These are phyloP conservation scores for Baorangia bicolor DNA, from an alignment of 768 basidiomycete species.

Conservation along the genomic window DNA sequence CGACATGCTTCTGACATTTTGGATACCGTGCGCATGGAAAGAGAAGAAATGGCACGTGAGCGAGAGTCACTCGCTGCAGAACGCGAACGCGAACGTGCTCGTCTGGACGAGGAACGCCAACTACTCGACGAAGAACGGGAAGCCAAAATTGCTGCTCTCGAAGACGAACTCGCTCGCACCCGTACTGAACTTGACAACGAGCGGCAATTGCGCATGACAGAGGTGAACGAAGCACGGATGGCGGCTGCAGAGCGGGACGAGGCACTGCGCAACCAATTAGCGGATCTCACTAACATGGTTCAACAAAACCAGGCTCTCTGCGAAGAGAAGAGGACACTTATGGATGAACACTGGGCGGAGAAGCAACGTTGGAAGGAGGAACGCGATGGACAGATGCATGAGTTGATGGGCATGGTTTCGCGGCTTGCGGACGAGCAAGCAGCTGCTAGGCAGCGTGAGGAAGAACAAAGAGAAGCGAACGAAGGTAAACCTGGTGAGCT, in stretches of 20 bases:
- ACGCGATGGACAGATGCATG: conserved; percentile 56
- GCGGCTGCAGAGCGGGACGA: conserved; percentile 63
- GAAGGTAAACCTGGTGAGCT: conserved; percentile 59
- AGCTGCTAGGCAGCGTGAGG: conserved; percentile 47
- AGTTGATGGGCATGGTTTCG: conserved; percentile 60
- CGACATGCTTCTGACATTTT: conserved; percentile 57
- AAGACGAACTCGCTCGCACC: conserved; percentile 58
- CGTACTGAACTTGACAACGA: conserved; percentile 65
- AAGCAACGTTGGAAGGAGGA: conserved; percentile 57
- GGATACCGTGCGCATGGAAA: conserved; percentile 56
- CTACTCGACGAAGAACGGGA: conserved; percentile 50
- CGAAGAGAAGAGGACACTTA: conserved; percentile 55
- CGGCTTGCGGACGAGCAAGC: conserved; percentile 57
- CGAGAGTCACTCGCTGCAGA: conserved; percentile 55
- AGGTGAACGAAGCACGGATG: conserved; percentile 64
- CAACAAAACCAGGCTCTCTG: conserved; percentile 63
- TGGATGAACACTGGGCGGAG: conserved; percentile 63
- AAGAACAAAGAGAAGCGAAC: conserved; percentile 52
- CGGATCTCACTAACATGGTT: conserved; percentile 70
- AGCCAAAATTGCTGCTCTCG: conserved; percentile 55
- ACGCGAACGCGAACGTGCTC: conserved; percentile 48
- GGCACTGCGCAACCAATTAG: conserved; percentile 56
- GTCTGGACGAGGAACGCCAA: conserved; percentile 49
- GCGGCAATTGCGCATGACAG: conserved; percentile 51
- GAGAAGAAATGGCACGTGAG: conserved; percentile 57